A percentile compares a stretch with the other conserved stretches of the same genome.
These are phyloP conservation scores for Sordariomycetes sp. DNA, from an alignment of 2,329 filamentous ascomycete genomes.

Conservation along the genomic window DNA sequence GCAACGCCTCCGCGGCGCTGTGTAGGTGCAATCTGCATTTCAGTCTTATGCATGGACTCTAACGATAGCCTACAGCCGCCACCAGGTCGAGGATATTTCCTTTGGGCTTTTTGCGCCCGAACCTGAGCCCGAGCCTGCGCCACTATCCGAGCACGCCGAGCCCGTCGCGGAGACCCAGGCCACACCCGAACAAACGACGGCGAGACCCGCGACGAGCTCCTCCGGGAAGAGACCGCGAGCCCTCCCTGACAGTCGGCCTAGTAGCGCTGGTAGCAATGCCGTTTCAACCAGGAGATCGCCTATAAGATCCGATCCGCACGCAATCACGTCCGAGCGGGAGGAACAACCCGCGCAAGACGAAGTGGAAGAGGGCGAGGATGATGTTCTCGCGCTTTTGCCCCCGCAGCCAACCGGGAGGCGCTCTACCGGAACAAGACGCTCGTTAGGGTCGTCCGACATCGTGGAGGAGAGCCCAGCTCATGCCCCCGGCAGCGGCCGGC, in stretches of 20 bases:
- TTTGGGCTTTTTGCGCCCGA: slow-evolving; percentile 23
- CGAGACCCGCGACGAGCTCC: neutral
- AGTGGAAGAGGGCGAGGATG: neutral
- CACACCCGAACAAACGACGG: neutral
- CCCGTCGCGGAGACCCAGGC: neutral
- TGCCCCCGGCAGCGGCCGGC: slow-evolving; percentile 44
- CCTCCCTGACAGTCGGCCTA: neutral
- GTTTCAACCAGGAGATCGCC: neutral
- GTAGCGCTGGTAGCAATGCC: neutral
- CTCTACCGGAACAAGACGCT: slow-evolving; percentile 1
- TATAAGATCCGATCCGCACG: slow-evolving; percentile 2
- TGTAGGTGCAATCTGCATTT: slow-evolving; percentile 28
- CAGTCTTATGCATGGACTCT: neutral
- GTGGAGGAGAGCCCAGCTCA: slow-evolving; percentile 39
- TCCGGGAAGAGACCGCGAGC: neutral
- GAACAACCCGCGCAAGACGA: neutral
- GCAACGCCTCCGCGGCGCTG: slow-evolving; percentile 53
- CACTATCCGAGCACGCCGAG: neutral
- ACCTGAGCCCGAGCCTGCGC: neutral
- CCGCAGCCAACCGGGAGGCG: slow-evolving; percentile 6
- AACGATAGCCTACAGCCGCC: slow-evolving; percentile 25
- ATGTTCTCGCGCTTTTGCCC: slow-evolving; percentile 6
- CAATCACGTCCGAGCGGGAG: neutral
- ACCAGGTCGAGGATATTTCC: slow-evolving; percentile 48
- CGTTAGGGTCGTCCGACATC: slow-evolving; percentile 3